Evolutionary conservation across 306 rosid species (phyloP), one percentile per base, ranked within the genome.

Genomic region (Boehmeria nivea): DNA sequence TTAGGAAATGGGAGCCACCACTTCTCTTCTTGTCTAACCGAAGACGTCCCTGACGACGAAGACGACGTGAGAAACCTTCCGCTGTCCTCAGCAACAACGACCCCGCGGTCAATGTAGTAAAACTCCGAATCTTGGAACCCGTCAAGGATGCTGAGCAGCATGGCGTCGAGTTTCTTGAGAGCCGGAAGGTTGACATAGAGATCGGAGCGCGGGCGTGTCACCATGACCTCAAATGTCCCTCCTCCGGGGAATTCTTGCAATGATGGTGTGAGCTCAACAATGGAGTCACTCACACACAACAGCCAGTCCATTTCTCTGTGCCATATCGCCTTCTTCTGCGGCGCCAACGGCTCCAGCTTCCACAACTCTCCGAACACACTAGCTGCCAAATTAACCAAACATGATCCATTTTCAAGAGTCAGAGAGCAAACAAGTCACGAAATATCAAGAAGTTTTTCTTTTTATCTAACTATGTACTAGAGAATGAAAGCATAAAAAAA

Each of bases 1-100:
- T 69, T 76, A 3, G 82, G 79, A 40, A 72, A 76, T 42, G 82
- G 75, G 19, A 74, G 75, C 75, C 78, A 71, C 78, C 78, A 67
- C 54, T 75, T 69, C 62, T 65, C 71, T 53, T 69, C 65, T 40
- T 57, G 70, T 62, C 73, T 40, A 44, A 38, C 38, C 12, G 78
- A 63, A 17, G 74, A 59, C 26, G 68, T 42, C 12, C 57, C 40
- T 2, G 68, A 54, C 9, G 69, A 69, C 3, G 65, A 16, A 59
- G 65, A n/a, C 67, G 77, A 50, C 20, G 19, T 4, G 23, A 57
- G 55, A 53, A 50, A 17, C 14, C 39, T 25, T 19, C 55, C 52
- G 14, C 24, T 22, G 15, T 74, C 68, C 47, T 28, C 73, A 56
- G 57, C 47, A 36, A 62, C 57, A 27, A 63, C 46, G 25, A 74